Evolutionary conservation across 2,329 filamentous ascomycete genomes (phyloP), one percentile per base, ranked within the genome.

Genomic region (Volutella citrinella): DNA sequence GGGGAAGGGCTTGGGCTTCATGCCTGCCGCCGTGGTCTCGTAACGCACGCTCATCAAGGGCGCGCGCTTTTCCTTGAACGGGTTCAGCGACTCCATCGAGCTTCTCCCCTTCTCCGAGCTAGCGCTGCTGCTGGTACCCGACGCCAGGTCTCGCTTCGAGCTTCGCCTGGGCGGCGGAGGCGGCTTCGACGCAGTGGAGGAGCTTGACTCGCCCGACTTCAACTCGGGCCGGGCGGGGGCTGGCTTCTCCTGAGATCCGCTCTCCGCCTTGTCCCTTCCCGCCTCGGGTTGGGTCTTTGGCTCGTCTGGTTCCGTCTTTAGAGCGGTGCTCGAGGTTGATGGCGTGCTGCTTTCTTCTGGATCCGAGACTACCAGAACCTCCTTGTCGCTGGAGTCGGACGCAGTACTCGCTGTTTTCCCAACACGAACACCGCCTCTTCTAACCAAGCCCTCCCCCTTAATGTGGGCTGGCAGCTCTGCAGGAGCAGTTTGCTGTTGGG

Each of bases 31-130:
- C 10, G 51, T 54, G 17, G 38, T 45, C 31, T 56, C 51, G 19
- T 56, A 56, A n/a, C 51, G 48, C 32, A 56, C 53, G 36, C 53
- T 56, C 11, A 53, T 53, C 8, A 53, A 53, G n/a, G n/a, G n/a
- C n/a, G n/a, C n/a, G 7, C 43, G 27, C 13, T 41, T 51, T 10
- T 40, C 40, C 10, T 24, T 45, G 1, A 36, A 41, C 3, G 39
- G 17, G 12, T 32, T 47, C 5, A 29, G 26, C 3, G 27, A 26
- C 6, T 38, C 27, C 14, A 35, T 21, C 4, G 42, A 30, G 34
- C 37, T 40, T 15, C 17, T 39, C 19, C 42, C 39, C 15, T 34
- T 35, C 5, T 31, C 15, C 3, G 22, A 27, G 0, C 23, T 28
- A 3, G 27, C 32, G 8, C 24, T 33, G 16, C 42, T 44, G 37